These are phyloP conservation scores for Saccharum spontaneum DNA, from an alignment of 176 grass and related monocot species.

Conservation along the genomic window DNA sequence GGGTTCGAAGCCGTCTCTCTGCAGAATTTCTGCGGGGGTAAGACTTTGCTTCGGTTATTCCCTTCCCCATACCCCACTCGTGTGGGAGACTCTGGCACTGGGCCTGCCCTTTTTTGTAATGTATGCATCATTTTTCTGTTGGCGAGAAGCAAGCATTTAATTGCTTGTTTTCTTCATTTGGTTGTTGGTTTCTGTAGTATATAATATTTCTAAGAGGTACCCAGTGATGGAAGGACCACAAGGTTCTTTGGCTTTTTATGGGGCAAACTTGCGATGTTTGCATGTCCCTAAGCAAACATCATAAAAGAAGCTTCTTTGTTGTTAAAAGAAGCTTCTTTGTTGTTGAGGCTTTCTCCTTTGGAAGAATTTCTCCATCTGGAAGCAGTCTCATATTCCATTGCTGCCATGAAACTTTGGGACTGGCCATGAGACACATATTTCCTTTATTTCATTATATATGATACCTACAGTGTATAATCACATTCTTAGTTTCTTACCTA, in stretches of 20 bases:
- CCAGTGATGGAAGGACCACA: neutral
- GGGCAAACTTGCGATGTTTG: constrained; percentile 22
- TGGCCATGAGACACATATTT: constrained; percentile 21
- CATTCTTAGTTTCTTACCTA: neutral
- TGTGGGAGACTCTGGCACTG: too few species aligned
- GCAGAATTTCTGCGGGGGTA: too few species aligned
- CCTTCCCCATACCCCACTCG: too few species aligned
- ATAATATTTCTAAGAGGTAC: neutral
- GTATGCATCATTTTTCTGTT: neutral
- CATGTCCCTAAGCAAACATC: constrained; percentile 14
- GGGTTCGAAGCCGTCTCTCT: too few species aligned
- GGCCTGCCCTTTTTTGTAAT: too few species aligned
- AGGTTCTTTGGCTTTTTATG: constrained; percentile 11
- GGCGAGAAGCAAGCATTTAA: neutral
- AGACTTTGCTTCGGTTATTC: too few species aligned
- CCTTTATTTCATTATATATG: neutral
- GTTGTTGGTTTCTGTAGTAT: neutral
- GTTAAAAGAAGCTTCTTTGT: neutral
- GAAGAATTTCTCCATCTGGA: constrained; percentile 26
- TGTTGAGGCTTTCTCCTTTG: constrained; percentile 16
- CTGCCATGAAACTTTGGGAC: constrained; percentile 15
- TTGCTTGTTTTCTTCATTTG: neutral
- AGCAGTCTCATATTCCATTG: constrained; percentile 31
- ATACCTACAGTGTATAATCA: neutral
- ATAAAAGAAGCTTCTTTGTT: neutral